A percentile compares a stretch with the other conserved stretches of the same genome.
Conservation (phyloP, 768 basidiomycete species). For the Royoungia palumana region DNA sequence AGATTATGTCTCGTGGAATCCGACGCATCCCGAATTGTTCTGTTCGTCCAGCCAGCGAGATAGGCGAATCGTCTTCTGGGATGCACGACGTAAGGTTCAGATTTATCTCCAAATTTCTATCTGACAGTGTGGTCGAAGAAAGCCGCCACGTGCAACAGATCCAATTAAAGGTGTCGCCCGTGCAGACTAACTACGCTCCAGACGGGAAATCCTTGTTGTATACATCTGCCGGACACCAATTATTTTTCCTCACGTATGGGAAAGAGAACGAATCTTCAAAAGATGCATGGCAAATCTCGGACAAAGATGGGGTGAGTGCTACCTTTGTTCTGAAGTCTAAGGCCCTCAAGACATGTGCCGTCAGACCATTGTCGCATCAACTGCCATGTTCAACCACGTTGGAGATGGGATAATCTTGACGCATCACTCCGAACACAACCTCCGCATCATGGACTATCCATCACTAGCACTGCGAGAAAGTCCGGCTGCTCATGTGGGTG, state of each 20-base stretch:
- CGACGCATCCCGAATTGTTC: constrained; percentile 79
- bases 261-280: constrained; percentile 51
- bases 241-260: constrained; percentile 59
- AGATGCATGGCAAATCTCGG: constrained; percentile 46
- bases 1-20: constrained; percentile 84
- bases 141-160: constrained; percentile 64
- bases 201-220: constrained; percentile 67
- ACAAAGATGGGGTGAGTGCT: constrained; percentile 27
- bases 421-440: constrained; percentile 57
- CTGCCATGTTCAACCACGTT: constrained; percentile 71
- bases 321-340: neutral
- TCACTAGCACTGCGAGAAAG: constrained; percentile 55
- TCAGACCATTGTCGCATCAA: constrained; percentile 52
- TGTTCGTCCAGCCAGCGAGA: constrained; percentile 79
- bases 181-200: constrained; percentile 67
- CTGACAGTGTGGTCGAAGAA: constrained; percentile 43
- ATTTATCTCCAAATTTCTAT: neutral
- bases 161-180: constrained; percentile 55
- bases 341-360: neutral
- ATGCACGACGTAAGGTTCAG: constrained; percentile 64
- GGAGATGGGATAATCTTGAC: constrained; percentile 71
- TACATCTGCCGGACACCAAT: constrained; percentile 54
- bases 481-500: constrained; percentile 74
- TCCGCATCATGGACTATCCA: constrained; percentile 71
- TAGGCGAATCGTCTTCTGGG: constrained; percentile 76